Conservation (phyloP, 2,329 filamentous ascomycete species). For the Diaporthe velutina region DNA sequence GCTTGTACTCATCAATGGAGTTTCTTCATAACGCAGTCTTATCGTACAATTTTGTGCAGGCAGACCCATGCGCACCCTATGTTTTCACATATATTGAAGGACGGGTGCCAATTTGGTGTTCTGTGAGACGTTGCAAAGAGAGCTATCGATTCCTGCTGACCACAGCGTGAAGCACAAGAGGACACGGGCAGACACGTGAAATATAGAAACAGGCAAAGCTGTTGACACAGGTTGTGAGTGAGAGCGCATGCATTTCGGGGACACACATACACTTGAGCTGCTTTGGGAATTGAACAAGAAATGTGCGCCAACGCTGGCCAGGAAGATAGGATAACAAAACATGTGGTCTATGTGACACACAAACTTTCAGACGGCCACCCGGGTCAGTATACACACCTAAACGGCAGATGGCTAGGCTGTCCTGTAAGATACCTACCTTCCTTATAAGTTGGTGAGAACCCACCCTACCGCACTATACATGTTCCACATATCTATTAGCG, state of each 20-base stretch:
- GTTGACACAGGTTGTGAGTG: neutral
- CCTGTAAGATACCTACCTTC: neutral
- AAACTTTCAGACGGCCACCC: neutral
- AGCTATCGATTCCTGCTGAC: neutral
- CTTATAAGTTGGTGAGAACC: neutral
- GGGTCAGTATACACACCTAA: neutral
- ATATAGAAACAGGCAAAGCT: neutral
- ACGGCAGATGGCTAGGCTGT: neutral
- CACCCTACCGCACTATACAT: neutral
- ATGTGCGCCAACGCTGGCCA: too few relatives aligned
- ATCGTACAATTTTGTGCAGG: neutral
- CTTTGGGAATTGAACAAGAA: neutral
- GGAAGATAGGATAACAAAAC: neutral
- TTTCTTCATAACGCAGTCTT: neutral
- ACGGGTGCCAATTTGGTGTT: neutral
- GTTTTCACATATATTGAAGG: neutral
- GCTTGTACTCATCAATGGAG: neutral
- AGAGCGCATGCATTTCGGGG: too few relatives aligned
- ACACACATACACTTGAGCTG: neutral
- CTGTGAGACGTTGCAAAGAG: neutral
- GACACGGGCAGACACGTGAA: neutral
- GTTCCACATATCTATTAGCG: neutral
- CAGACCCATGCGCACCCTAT: neutral
- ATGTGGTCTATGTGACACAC: too few relatives aligned
- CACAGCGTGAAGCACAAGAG: neutral